phyloP scores from a whole-genome alignment of 805 yeast species.

The Metschnikowia hibisci region DNA sequence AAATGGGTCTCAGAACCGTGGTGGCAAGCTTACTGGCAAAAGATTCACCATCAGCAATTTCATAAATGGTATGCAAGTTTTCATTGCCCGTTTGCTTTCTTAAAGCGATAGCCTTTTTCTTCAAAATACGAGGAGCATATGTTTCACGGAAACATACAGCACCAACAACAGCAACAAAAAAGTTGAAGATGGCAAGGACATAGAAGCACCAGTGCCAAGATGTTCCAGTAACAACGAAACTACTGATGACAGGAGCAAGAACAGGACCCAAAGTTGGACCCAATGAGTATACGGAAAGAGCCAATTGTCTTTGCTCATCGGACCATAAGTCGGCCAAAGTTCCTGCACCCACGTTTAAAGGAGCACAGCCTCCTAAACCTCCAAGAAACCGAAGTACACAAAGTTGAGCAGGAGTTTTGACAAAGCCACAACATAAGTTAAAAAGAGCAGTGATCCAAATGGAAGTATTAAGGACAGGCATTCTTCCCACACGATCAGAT shows the following conservation, averaged over 20 bases:
- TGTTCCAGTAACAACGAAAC: slow-evolving; percentile 48
- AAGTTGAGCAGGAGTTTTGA: slow-evolving; percentile 55
- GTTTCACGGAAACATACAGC: slow-evolving; percentile 55
- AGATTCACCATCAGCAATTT: slow-evolving; percentile 50
- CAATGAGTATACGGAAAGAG: slow-evolving; percentile 56
- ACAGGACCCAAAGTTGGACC: slow-evolving; percentile 71
- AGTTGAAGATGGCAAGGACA: slow-evolving; percentile 56
- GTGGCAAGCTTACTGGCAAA: slow-evolving; percentile 35
- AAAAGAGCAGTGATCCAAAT: slow-evolving; percentile 47
- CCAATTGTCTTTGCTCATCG: slow-evolving; percentile 48
- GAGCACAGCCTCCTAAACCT: slow-evolving; percentile 66
- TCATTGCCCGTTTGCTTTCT: slow-evolving; percentile 53
- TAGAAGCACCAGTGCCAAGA: slow-evolving; percentile 70
- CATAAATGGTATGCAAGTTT: slow-evolving; percentile 57
- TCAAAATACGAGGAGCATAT: slow-evolving; percentile 52
- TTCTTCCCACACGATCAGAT: slow-evolving; percentile 52
- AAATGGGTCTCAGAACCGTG: slow-evolving; percentile 54
- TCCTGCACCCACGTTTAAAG: slow-evolving; percentile 68
- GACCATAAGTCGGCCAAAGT: slow-evolving; percentile 59
- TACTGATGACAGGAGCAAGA: slow-evolving; percentile 56
- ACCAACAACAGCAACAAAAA: slow-evolving; percentile 40
- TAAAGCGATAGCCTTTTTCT: slow-evolving; percentile 42
- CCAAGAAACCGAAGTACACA: slow-evolving; percentile 58
- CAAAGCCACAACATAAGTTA: slow-evolving; percentile 60
- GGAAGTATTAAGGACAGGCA: slow-evolving; percentile 49